Base-by-base conservation (phyloP, 164 flowering plant species). In the Saururus chinensis region DNA sequence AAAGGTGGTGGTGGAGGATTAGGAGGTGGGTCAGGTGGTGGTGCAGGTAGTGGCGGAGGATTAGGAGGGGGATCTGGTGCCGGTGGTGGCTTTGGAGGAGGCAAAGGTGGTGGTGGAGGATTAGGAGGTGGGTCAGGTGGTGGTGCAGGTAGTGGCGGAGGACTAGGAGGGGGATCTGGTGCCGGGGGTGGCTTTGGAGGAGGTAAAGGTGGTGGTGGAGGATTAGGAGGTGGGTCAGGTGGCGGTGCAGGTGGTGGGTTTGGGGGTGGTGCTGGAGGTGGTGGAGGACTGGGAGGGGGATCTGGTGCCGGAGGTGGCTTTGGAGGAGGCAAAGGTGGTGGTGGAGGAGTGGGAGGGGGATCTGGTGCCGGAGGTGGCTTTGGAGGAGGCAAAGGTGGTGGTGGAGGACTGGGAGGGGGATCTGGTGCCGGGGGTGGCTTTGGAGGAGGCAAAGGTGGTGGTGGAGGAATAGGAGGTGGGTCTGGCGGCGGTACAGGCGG, bases 81-180 rank as follows among this genome's bases (percentile, higher is more conserved):
- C 57, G 57, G 30, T 25, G 57, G 30, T 25, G 57, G 57, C 26
- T 54, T 54, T 16, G 57, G 57, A 54, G 26, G 57, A 54, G 25
- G 57, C 26, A 25, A 54, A 25, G 25, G 22, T 22, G 26, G 57
- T 12, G 16, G 13, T 54, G 57, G 25, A 21, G 57, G 25, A n/a
- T 14, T 22, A 20, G 57, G 57, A 13, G 57, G 57, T 5, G 57
- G 57, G 14, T 22, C 16, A 12, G 57, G 57, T 0, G 57, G 57
- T 21, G 57, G 57, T 5, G 22, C 57, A 0, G 57, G 26, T 54
- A 24, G 57, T 7, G 57, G 57, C 1, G 9, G 22, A 4, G 57
- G 57, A 21, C 26, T 22, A 22, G 57, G 57, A 10, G 25, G 25
- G 12, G 57, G 57, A 3, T 22, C 26, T 14, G 57, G 57, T 9